A percentile compares a stretch with the other conserved stretches of the same genome.
Conservation (phyloP, 1,284 basidiomycete genomes). For the Marasmius sp. region DNA sequence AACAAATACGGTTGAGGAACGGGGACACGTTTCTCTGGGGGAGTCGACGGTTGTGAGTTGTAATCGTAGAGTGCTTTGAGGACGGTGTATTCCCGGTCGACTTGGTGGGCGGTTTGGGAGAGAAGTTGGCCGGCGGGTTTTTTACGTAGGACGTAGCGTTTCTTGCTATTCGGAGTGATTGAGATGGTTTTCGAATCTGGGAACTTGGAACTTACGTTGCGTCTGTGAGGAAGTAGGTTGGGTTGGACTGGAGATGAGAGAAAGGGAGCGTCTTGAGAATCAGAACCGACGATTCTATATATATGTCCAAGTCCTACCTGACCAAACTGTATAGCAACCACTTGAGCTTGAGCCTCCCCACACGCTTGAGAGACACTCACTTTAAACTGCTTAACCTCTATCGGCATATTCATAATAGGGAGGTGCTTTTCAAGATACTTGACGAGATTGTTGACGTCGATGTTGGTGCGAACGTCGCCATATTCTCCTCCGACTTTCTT, state of each 20-base stretch:
- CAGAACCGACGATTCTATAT: not conserved
- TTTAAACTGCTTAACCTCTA: constrained; percentile 90
- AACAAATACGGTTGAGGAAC: constrained; percentile 85
- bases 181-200: not conserved
- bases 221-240: constrained; percentile 90
- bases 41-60: constrained; percentile 59
- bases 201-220: constrained; percentile 44
- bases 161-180: constrained; percentile 38
- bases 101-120: constrained; percentile 88
- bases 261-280: constrained; percentile 9
- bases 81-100: constrained; percentile 90
- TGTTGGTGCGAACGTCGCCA: constrained; percentile 69
- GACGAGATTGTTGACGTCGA: constrained; percentile 68
- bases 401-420: constrained; percentile 60
- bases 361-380: constrained; percentile 41
- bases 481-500: constrained; percentile 70
- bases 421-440: constrained; percentile 66
- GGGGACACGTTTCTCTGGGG: constrained; percentile 62
- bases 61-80: constrained; percentile 74
- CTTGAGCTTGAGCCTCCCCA: constrained; percentile 5
- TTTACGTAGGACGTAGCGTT: constrained; percentile 86
- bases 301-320: constrained; percentile 50
- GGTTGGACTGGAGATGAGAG: constrained; percentile 84
- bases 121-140: constrained; percentile 90
- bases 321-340: constrained; percentile 59